Percentiles rank a stretch among this genome's conserved stretches.
Evolutionary conservation across 345 rosid genomes (phyloP).

Genomic region (Eucalyptus paniculata): DNA sequence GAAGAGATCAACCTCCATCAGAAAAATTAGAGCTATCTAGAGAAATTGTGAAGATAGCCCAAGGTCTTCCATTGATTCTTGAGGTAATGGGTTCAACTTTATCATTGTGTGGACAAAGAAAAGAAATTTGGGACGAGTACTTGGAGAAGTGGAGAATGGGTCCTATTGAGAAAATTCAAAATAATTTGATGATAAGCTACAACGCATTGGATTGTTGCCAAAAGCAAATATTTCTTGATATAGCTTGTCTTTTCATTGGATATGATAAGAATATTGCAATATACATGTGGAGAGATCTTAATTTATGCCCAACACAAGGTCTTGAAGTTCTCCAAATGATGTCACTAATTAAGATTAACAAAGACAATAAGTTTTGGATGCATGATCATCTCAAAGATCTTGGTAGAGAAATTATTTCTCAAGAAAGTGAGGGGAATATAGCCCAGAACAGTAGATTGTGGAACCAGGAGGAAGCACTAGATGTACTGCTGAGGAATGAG

Average conservation of each 20-base stretch:
- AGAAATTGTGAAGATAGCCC: not conserved
- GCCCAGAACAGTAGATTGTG: not conserved
- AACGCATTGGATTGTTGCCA: not conserved
- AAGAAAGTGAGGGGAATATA: not conserved
- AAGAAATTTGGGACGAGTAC: not conserved
- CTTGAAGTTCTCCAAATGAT: too few species aligned
- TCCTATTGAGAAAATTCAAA: not conserved
- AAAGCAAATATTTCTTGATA: not conserved
- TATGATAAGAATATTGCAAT: not conserved
- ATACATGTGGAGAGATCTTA: not conserved
- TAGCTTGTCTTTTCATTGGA: not conserved
- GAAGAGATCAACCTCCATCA: not conserved
- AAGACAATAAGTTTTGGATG: too few species aligned
- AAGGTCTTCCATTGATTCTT: not conserved
- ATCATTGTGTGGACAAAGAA: not conserved
- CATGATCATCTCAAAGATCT: too few species aligned
- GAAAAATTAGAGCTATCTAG: not conserved
- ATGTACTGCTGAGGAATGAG: rapidly evolving
- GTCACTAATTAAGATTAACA: too few species aligned
- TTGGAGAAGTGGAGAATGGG: not conserved
- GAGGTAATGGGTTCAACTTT: not conserved
- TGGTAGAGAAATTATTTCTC: too few species aligned
- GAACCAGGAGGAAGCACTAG: rapidly evolving
- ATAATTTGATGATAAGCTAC: not conserved
- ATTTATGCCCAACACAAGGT: too few species aligned